Base-by-base conservation (phyloP, 306 rosid species). In the Castanospermum australe region DNA sequence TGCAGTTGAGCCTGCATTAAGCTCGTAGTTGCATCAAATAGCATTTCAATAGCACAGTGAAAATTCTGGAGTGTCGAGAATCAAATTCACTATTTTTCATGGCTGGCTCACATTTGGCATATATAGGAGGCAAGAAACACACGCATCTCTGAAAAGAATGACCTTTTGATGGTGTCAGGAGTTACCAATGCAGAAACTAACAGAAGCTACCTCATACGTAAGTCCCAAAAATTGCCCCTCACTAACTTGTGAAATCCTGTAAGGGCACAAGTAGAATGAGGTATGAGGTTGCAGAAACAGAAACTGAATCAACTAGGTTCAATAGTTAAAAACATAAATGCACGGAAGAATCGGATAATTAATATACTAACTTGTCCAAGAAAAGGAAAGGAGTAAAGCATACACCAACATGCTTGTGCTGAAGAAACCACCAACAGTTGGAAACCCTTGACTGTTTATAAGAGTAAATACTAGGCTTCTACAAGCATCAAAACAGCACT, bases 401-500 rank as follows among this genome's bases (percentile, higher is more conserved):
- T 36, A 60, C 54, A 30, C 45, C 47, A 60, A 60, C 15, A 17
- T 80, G 79, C 30, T 60, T 60, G 77, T 66, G 47, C 44, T 73
- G 13, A 60, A 61, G 11, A 76, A 50, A 76, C 33, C 61, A 28
- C 38, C 30, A 59, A 9, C 48, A 9, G 66, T 12, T 35, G 25
- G 47, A 57, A 81, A 41, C 79, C 71, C 25, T 17, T 22, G 24
- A 67, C 22, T 21, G 70, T 42, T 84, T 35, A 70, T 11, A 5
- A 15, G 44, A 32, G 48, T 75, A 28, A 20, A 9, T 24, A 28
- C 30, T 28, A 2, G 54, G 33, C 66, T 80, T 79, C 56, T 44
- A 79, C 57, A 55, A 68, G 56, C 80, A 55, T 50, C 71, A 66
- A 50, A 51, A 35, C 20, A 45, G 71, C 6, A 42, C 70, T 73